phyloP scores from a whole-genome alignment of 2,329 filamentous ascomycete genomes.

The Verticillium isaacii region DNA sequence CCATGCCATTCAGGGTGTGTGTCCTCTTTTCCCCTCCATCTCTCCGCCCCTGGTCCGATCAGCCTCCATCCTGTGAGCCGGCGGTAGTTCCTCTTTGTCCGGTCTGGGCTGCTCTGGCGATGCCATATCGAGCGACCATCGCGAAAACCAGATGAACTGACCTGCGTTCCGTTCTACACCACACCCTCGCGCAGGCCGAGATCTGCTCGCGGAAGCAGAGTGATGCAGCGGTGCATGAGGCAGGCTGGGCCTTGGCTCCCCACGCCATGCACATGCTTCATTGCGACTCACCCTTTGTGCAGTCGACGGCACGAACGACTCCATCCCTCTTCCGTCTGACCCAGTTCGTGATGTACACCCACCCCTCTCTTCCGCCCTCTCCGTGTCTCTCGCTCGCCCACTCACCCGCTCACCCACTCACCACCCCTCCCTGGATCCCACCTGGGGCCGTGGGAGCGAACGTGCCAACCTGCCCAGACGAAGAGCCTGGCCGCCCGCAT shows the following conservation, averaged over 20 bases:
- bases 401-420: too few relatives aligned
- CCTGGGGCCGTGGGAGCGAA: too few relatives aligned
- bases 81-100: neutral
- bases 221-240: neutral
- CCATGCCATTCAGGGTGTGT: neutral
- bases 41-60: neutral
- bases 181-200: neutral
- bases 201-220: neutral
- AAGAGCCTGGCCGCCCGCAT: neutral
- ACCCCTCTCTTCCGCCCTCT: too few relatives aligned
- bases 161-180: neutral
- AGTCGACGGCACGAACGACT: neutral
- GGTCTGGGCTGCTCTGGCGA: neutral
- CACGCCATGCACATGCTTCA: neutral
- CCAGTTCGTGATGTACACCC: neutral
- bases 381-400: too few relatives aligned
- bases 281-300: neutral
- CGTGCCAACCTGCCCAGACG: neutral
- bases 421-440: too few relatives aligned
- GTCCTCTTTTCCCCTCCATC: neutral
- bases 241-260: neutral
- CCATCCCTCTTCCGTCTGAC: neutral
- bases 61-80: neutral
- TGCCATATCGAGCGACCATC: neutral
- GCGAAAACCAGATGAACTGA: neutral